These are phyloP conservation scores for Pseudonitzschia delicatissima DNA, from an alignment of 108 stramenopile genomes.

Conservation along the genomic window DNA sequence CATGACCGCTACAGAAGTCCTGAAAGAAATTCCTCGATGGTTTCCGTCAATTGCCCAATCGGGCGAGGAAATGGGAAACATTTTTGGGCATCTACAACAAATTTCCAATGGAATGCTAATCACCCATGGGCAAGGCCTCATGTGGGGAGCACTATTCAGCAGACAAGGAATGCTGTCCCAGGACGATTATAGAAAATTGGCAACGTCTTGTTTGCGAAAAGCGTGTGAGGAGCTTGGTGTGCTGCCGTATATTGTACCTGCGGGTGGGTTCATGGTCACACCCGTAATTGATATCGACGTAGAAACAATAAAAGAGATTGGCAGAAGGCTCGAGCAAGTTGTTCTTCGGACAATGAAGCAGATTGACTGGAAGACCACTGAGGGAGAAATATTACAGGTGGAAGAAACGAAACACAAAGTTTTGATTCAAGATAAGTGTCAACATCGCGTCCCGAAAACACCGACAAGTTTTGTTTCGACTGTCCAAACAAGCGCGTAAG, in stretches of 20 bases:
- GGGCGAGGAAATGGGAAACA: constrained; percentile 41
- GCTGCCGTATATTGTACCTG: constrained; percentile 57
- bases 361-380: constrained; percentile 29
- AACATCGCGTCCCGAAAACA: too few species aligned
- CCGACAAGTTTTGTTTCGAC: too few species aligned
- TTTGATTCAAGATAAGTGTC: too few species aligned
- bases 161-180: constrained; percentile 30
- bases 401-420: constrained; percentile 20
- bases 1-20: constrained; percentile 50
- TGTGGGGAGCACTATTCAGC: constrained; percentile 58
- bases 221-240: constrained; percentile 39
- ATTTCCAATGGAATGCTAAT: constrained; percentile 38
- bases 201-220: constrained; percentile 26
- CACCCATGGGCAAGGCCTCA: constrained; percentile 51
- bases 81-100: constrained; percentile 23
- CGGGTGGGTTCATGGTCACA: constrained; percentile 59
- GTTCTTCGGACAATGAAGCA: constrained; percentile 36
- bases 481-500: too few species aligned
- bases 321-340: constrained; percentile 35
- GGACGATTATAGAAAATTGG: constrained; percentile 2
- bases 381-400: neutral
- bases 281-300: constrained; percentile 47
- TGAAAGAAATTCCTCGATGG: constrained; percentile 38
- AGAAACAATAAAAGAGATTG: constrained; percentile 39
- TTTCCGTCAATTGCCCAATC: constrained; percentile 27